A percentile compares a stretch with the other conserved stretches of the same genome.
Conservation (phyloP, 2,329 filamentous ascomycete species). For the Colletotrichum plurivorum region DNA sequence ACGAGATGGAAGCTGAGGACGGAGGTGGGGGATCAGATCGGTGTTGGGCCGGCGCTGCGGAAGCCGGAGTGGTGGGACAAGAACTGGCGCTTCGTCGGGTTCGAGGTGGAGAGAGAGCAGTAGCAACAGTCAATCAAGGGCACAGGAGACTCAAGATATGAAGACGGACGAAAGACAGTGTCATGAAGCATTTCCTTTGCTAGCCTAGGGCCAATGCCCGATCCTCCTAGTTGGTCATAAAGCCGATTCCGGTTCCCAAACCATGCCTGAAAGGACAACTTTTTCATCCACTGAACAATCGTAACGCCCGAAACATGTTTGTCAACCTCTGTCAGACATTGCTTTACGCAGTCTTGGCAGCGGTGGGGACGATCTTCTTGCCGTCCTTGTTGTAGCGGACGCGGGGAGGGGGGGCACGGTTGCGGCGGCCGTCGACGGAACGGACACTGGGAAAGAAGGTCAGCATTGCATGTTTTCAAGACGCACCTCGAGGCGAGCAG, state of each 20-base stretch:
- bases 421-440: constrained; percentile 95
- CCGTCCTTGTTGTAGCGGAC: constrained; percentile 99
- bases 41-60: background rate
- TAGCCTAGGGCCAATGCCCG: constrained; percentile 40
- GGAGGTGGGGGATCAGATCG: background rate
- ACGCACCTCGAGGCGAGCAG: constrained; percentile 21
- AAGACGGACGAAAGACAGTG: background rate
- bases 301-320: constrained; percentile 7
- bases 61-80: constrained; percentile 18
- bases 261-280: constrained; percentile 41
- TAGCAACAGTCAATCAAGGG: background rate
- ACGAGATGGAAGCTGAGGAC: constrained; percentile 31
- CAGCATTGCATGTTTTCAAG: constrained; percentile 48
- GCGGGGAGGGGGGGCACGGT: constrained; percentile 97
- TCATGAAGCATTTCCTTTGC: constrained; percentile 41
- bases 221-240: constrained; percentile 37
- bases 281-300: constrained; percentile 39
- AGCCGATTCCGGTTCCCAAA: constrained; percentile 39
- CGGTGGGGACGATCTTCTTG: constrained; percentile 97
- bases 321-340: constrained; percentile 2
- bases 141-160: background rate
- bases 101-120: constrained; percentile 14
- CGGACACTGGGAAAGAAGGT: constrained; percentile 81
- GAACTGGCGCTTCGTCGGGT: constrained; percentile 6
- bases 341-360: constrained; percentile 70